Percentiles rank a stretch among this genome's conserved stretches.
Conservation (phyloP, 2,329 filamentous ascomycete genomes). For the Aspergillus pseudoviridinutans region DNA sequence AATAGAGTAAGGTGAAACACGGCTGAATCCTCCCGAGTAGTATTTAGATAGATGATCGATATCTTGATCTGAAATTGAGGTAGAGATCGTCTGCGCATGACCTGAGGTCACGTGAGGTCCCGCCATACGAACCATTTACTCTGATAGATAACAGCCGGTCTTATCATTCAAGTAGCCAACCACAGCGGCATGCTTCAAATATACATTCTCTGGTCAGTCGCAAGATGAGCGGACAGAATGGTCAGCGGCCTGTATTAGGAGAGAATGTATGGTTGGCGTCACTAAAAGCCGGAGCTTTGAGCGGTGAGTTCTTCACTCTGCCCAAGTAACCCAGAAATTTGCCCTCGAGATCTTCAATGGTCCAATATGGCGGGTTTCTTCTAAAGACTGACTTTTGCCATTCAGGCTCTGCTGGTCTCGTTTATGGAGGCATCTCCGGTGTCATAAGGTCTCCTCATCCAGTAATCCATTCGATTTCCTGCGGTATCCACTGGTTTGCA, state of each 20-base stretch:
- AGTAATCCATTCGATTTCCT: constrained; percentile 65
- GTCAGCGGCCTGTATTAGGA: constrained; percentile 13
- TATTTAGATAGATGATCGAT: not conserved
- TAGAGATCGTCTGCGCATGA: not conserved
- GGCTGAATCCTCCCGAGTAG: not conserved
- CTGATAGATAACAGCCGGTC: not conserved
- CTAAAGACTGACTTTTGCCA: constrained; percentile 3
- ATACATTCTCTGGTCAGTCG: not conserved
- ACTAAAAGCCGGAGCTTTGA: constrained; percentile 56
- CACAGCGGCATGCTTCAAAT: not conserved
- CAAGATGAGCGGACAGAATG: constrained; percentile 27
- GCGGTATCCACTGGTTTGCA: constrained; percentile 76
- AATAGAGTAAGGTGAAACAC: not conserved
- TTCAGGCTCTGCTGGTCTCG: constrained; percentile 49
- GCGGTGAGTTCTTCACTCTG: constrained; percentile 46
- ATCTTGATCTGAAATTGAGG: not conserved
- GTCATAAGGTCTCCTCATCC: constrained; percentile 65
- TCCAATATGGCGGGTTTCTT: not conserved
- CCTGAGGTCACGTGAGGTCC: not conserved
- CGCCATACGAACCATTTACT: not conserved
- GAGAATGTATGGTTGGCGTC: constrained; percentile 34
- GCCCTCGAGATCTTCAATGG: not conserved
- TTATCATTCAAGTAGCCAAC: not conserved
- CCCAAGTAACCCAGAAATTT: not conserved
- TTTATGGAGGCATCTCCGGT: constrained; percentile 66